Evolutionary conservation across 2,329 filamentous ascomycete genomes (phyloP).

Genomic region (Ophiocordyceps camponoti-rufipedis): DNA sequence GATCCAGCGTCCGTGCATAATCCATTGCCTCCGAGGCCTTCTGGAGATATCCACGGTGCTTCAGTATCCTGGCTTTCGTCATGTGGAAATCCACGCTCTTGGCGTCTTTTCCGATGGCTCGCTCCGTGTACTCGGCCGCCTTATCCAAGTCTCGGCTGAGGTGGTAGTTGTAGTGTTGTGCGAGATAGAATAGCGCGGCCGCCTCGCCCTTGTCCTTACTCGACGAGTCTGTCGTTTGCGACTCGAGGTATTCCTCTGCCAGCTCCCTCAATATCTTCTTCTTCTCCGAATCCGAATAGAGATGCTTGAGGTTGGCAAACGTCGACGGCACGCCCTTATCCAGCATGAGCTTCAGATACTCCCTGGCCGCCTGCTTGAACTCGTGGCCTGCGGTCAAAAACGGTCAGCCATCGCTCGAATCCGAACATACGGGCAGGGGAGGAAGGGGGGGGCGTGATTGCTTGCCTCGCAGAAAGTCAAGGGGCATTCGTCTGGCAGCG

Average conservation of each 20-base stretch:
- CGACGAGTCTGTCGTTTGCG: constrained; percentile 29
- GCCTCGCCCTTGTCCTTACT: constrained; percentile 45
- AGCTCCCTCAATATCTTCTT: constrained; percentile 57
- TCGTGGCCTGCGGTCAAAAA: constrained; percentile 40
- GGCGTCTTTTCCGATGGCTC: constrained; percentile 61
- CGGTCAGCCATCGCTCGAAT: neutral
- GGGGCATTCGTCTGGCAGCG: constrained; percentile 65
- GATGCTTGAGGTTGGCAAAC: constrained; percentile 88
- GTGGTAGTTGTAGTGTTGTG: constrained; percentile 92
- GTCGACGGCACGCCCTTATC: constrained; percentile 88
- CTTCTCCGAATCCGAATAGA: constrained; percentile 67
- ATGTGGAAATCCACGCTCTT: constrained; percentile 82
- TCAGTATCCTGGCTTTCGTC: constrained; percentile 88
- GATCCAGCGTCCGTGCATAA: constrained; percentile 65
- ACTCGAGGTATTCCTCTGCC: constrained; percentile 59
- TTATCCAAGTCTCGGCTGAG: constrained; percentile 69
- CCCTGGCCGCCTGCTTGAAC: constrained; percentile 60
- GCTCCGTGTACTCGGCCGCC: constrained; percentile 67
- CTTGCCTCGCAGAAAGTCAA: constrained; percentile 69
- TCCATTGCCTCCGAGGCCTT: constrained; percentile 83
- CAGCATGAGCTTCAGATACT: constrained; percentile 69
- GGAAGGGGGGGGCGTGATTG: neutral
- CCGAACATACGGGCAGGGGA: too few relatives aligned
- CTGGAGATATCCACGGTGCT: constrained; percentile 64
- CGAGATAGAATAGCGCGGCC: constrained; percentile 79